Conservation (phyloP, 495 filamentous ascomycete genomes). For the Xylaria longipes region DNA sequence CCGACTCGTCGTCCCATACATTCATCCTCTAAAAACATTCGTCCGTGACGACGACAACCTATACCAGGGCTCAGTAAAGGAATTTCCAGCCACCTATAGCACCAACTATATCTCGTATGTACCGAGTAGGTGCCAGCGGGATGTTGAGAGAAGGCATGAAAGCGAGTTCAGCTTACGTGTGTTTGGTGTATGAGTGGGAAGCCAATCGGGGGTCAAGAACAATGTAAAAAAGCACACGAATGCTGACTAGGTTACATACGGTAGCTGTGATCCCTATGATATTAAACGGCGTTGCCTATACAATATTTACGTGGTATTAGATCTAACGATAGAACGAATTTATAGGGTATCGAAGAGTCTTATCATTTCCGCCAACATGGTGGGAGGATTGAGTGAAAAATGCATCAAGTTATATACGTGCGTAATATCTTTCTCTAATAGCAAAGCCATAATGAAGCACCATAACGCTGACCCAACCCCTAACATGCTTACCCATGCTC, state of each 20-base stretch:
- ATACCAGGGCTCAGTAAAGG: neutral
- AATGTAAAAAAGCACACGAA: neutral
- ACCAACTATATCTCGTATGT: neutral
- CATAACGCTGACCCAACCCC: slow-evolving; percentile 15
- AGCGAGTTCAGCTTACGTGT: neutral
- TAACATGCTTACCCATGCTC: slow-evolving; percentile 5
- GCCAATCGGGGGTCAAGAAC: neutral
- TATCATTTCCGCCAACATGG: neutral
- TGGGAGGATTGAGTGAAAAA: neutral
- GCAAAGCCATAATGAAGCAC: slow-evolving; percentile 12
- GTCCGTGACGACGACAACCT: no score
- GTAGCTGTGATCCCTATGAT: neutral
- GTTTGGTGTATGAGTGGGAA: neutral
- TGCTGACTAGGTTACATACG: neutral
- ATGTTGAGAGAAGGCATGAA: neutral
- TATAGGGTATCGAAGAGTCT: neutral
- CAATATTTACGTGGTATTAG: neutral
- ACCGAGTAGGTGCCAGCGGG: neutral
- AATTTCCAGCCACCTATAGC: neutral
- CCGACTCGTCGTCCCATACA: neutral
- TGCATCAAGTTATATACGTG: slow-evolving; percentile 16
- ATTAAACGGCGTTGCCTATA: neutral
- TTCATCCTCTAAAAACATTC: no score
- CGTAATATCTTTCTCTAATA: slow-evolving; percentile 23
- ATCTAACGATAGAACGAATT: neutral